Evolutionary conservation across 2,329 filamentous ascomycete species (phyloP), one percentile per base, ranked within the genome.

Genomic region (Fusarium nygamai): DNA sequence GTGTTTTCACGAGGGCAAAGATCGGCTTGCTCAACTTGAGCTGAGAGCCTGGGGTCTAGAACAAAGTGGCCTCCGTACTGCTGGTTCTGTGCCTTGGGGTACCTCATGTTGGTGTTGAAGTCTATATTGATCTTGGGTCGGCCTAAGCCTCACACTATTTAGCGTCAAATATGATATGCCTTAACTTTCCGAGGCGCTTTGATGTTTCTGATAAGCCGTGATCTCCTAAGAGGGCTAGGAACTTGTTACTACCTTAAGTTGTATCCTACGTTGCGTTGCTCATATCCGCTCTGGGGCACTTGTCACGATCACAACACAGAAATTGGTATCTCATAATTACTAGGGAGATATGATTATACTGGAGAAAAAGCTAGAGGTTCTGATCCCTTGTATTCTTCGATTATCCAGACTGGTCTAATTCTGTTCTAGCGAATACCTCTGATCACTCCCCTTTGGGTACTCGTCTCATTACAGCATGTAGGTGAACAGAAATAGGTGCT

Each of bases 381-480:
- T 31, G 3, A 33, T 27, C 14, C 36, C 20, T 29, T 34, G 8
- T 31, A 39, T 31, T 39, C 43, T 56, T 39, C 19, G 22, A 36
- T 22, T 50, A 56, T 31, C 31, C 27, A 56, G 39, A 29, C 22
- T 44, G 33, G 57, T 44, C 27, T 44, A 39, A 36, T 41, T 27
- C 38, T 44, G 41, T 34, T 44, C 20, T n/a, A 44, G 17, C 27
- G 17, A 47, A 13, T 36, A 22, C 20, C 29, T 31, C 29, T 33
- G n/a, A 38, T 46, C 51, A 36, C 19, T 60, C 59, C 19, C 48
- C 17, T 33, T 64, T 46, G 22, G 67, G 71, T 24, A 71, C 7
- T 22, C 47, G 58, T 27, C 67, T 74, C 41, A 71, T 27, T 16
- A 39, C 16, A 14, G 50, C 17, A 10, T 56, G 62, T 11, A 64